A percentile compares a stretch with the other conserved stretches of the same genome.
Evolutionary conservation across 768 basidiomycete species (phyloP).

Genomic region (Lactarius pseudohatsudake): DNA sequence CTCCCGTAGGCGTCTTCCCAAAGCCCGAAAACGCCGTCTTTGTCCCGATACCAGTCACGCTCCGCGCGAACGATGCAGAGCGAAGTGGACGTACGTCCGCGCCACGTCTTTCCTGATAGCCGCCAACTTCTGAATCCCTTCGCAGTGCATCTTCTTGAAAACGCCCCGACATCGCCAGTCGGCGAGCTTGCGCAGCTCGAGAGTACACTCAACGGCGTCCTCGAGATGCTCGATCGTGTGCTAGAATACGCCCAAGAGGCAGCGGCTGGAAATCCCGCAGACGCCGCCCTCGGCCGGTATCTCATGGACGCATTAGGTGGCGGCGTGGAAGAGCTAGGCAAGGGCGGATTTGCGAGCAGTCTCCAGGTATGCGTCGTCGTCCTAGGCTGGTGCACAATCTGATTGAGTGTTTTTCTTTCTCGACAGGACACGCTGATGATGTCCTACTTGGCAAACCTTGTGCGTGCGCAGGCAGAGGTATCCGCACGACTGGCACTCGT

Average conservation of each 20-base stretch:
- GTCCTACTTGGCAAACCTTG: constrained; percentile 90
- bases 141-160: constrained; percentile 70
- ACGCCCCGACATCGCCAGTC: constrained; percentile 50
- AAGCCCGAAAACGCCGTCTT: constrained; percentile 97
- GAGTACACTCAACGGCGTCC: constrained; percentile 66
- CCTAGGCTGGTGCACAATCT: constrained; percentile 9
- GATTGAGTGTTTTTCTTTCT: constrained; percentile 21
- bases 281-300: constrained; percentile 85
- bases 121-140: background rate
- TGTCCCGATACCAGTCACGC: constrained; percentile 83
- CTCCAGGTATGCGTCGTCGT: constrained; percentile 54
- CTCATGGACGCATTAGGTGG: constrained; percentile 82
- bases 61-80: constrained; percentile 82
- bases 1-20: constrained; percentile 83
- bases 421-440: constrained; percentile 88
- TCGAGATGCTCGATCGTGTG: constrained; percentile 80
- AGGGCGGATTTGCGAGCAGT: constrained; percentile 72
- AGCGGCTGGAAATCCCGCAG: constrained; percentile 72
- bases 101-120: background rate
- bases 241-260: constrained; percentile 82
- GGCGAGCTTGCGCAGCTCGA: constrained; percentile 73
- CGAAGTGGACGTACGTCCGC: constrained; percentile 73
- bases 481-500: constrained; percentile 83
- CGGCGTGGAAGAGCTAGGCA: constrained; percentile 68
- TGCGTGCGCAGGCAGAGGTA: constrained; percentile 91